Base-by-base conservation (phyloP, 2,329 filamentous ascomycete species). In the Akanthomyces muscarius region DNA sequence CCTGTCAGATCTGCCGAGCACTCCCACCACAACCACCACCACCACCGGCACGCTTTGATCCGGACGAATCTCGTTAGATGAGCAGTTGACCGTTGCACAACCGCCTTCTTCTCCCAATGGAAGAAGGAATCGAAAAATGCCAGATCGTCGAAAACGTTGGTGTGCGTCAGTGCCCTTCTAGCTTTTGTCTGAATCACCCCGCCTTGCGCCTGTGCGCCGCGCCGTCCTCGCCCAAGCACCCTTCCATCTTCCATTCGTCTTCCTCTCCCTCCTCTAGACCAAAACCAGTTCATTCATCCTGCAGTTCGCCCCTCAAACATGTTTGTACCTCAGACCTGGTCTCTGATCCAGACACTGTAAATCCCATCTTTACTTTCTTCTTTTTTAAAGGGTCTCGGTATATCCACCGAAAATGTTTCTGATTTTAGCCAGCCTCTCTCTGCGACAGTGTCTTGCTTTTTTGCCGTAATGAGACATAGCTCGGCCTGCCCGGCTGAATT, bases 1-100 rank as follows among this genome's bases (percentile, higher is more conserved):
- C 16, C 38, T 44, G 52, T 56, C 41, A 47, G 54, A 57, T 57
- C 41, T 57, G 54, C 41, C 53, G 23, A 55, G n/a, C 44, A 5
- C 21, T 47, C 18, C 2, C 44, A 47, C 36, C 11, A 38, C 36
- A 38, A 30, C 18, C 28, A 55, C 25, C 18, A 30, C 38, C 21
- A 21, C 1, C 36, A 42, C 4, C 52, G 21, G 36, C 36, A 21
- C 51, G 51, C 36, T 28, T 54, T 25, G 14, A 23, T 53, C 11
- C 51, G 13, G n/a, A 25, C 25, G 14, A 16, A 8, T 18, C 21
- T 23, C 47, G 23, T 18, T 11, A 13, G 10, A 38, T 38, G 36
- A 10, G 7, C 36, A 10, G 11, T 10, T 38, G 36, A 10, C 36
- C 36, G 11, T 13, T 13, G 36, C 8, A 38, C 33, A 36, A 7